phyloP scores from a whole-genome alignment of 2,329 filamentous ascomycete genomes.

The Stagonosporopsis rhizophila region DNA sequence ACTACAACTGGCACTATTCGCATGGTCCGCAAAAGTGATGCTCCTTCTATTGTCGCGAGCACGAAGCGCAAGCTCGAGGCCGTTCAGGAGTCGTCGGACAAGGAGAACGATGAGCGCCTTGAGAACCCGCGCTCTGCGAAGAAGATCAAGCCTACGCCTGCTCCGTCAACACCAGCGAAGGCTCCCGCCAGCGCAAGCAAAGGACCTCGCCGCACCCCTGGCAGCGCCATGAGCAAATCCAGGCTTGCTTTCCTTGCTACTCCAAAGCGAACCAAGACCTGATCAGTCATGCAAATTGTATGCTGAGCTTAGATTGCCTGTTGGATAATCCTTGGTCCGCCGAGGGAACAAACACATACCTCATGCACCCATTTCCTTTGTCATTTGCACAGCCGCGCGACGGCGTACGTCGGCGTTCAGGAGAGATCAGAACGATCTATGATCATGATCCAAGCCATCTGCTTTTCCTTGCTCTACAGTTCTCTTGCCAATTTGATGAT shows the following conservation, averaged over 20 bases:
- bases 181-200: conserved; percentile 40
- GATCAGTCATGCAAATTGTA: background rate
- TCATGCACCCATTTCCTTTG: conserved; percentile 13
- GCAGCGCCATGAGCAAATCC: conserved; percentile 46
- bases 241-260: conserved; percentile 49
- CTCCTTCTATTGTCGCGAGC: conserved; percentile 35
- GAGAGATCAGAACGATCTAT: conserved; percentile 17
- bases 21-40: conserved; percentile 55
- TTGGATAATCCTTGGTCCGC: background rate
- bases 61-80: conserved; percentile 57
- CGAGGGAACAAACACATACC: background rate
- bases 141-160: conserved; percentile 37
- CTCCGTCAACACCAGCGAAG: conserved; percentile 36
- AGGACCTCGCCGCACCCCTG: conserved; percentile 39
- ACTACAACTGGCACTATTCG: conserved; percentile 50
- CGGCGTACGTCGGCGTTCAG: conserved; percentile 13
- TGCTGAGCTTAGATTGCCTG: background rate
- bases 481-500: conserved; percentile 10
- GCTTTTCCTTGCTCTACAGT: conserved; percentile 9
- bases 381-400: conserved; percentile 2
- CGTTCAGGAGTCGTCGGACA: conserved; percentile 48
- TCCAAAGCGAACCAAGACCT: conserved; percentile 47
- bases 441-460: conserved; percentile 11
- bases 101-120: conserved; percentile 51
- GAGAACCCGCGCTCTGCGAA: conserved; percentile 45